Evolutionary conservation across 495 filamentous ascomycete species (phyloP).

Genomic region (Cetradonia linearis): DNA sequence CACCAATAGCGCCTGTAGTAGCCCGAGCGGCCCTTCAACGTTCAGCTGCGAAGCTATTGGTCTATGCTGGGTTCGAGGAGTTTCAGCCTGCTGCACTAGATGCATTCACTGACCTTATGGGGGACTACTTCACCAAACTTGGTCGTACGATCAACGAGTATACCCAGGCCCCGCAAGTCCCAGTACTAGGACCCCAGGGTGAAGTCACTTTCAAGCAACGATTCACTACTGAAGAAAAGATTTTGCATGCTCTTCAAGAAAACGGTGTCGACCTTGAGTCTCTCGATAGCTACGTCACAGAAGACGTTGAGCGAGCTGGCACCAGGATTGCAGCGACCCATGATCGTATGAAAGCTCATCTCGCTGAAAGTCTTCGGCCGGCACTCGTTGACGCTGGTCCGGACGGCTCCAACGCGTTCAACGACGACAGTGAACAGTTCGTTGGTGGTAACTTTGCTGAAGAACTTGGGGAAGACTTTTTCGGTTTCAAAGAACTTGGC

Average conservation of each 20-base stretch:
- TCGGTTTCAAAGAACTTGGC: constrained; percentile 93
- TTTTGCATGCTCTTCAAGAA: constrained; percentile 74
- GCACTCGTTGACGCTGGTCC: constrained; percentile 68
- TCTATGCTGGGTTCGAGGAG: constrained; percentile 95
- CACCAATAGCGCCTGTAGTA: constrained; percentile 69
- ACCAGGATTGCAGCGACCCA: constrained; percentile 77
- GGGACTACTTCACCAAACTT: constrained; percentile 80
- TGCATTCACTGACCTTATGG: constrained; percentile 77
- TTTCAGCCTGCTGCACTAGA: constrained; percentile 92
- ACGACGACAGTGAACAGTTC: constrained; percentile 95
- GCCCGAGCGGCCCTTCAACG: constrained; percentile 77
- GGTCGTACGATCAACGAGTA: constrained; percentile 69
- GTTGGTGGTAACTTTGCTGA: constrained; percentile 94
- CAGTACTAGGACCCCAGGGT: constrained; percentile 28
- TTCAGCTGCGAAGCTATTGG: constrained; percentile 87
- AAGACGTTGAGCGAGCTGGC: constrained; percentile 84
- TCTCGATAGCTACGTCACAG: constrained; percentile 81
- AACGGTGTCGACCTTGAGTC: constrained; percentile 72
- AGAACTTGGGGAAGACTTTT: constrained; percentile 96
- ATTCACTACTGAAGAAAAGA: constrained; percentile 70
- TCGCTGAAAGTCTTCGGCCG: constrained; percentile 82
- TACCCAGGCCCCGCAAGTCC: constrained; percentile 61
- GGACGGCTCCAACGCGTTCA: constrained; percentile 83
- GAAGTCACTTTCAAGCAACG: constrained; percentile 49
- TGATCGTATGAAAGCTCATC: constrained; percentile 81